phyloP scores from a whole-genome alignment of 228 moss, liverwort and hornwort species.

The Sphagnum magellanicum region DNA sequence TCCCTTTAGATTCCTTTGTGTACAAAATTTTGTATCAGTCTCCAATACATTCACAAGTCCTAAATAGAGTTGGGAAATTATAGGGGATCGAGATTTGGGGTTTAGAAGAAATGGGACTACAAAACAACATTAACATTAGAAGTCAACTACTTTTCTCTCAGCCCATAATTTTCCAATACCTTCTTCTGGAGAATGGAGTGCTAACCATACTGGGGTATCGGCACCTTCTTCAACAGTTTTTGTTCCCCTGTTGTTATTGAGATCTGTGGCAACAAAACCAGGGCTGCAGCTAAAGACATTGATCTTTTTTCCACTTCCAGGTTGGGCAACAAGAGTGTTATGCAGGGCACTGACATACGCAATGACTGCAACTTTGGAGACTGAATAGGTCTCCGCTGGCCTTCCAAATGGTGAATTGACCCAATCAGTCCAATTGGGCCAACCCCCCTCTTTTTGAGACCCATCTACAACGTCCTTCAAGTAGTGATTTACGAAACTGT shows the following conservation, averaged over 20 bases:
- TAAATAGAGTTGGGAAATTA: too few species aligned
- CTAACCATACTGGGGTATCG: slow-evolving; percentile 36
- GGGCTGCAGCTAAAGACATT: slow-evolving; percentile 38
- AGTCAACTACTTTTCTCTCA: not conserved
- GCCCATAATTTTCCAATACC: slow-evolving; percentile 30
- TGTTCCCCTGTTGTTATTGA: slow-evolving; percentile 31
- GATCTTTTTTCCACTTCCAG: slow-evolving; percentile 7
- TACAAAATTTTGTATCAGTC: too few species aligned
- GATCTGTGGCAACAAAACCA: slow-evolving; percentile 30
- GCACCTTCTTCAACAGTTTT: slow-evolving; percentile 19
- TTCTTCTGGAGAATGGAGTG: slow-evolving; percentile 12
- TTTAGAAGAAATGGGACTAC: too few species aligned
- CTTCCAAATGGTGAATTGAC: too few species aligned
- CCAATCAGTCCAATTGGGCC: slow-evolving; percentile 14
- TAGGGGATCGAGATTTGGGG: too few species aligned
- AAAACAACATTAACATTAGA: too few species aligned
- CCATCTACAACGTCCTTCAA: slow-evolving; percentile 28
- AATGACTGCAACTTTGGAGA: slow-evolving; percentile 40
- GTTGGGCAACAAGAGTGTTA: slow-evolving; percentile 10
- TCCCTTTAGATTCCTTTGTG: too few species aligned
- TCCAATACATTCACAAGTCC: too few species aligned
- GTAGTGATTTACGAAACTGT: slow-evolving; percentile 14
- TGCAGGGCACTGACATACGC: slow-evolving; percentile 36
- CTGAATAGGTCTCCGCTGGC: slow-evolving; percentile 8
- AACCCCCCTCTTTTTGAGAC: slow-evolving; percentile 27